These are phyloP conservation scores for Tetrapyrgos nigripes DNA, from an alignment of 1,284 basidiomycete species.

Conservation along the genomic window DNA sequence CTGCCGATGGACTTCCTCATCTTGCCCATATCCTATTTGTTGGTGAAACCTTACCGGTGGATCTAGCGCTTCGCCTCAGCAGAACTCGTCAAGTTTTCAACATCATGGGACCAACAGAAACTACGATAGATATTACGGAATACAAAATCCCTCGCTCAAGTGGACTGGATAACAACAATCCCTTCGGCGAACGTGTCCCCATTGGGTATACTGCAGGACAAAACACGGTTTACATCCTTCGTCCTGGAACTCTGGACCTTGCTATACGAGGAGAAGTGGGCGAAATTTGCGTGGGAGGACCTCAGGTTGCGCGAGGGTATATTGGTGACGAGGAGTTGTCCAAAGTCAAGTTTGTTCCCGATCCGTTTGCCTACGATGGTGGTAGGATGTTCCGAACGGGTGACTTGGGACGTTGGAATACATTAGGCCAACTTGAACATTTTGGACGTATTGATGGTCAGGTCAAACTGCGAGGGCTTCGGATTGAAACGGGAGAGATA, in stretches of 20 bases:
- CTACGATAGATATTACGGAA: conserved; percentile 8
- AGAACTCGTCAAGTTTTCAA: background rate
- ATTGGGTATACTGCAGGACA: conserved; percentile 13
- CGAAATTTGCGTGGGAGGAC: conserved; percentile 12
- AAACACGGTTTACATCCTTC: conserved; percentile 6
- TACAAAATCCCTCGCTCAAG: background rate
- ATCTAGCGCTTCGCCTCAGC: conserved; percentile 5
- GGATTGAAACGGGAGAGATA: conserved; percentile 18
- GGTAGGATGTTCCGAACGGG: conserved; percentile 13
- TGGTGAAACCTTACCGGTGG: conserved; percentile 12
- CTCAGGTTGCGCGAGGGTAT: conserved; percentile 17
- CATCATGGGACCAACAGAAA: conserved; percentile 10
- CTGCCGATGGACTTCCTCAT: conserved; percentile 1
- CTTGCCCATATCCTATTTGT: conserved; percentile 5
- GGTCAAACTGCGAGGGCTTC: conserved; percentile 14
- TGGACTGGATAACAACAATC: background rate
- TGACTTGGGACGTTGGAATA: conserved; percentile 13
- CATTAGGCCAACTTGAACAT: conserved; percentile 11
- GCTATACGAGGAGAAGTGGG: conserved; percentile 11
- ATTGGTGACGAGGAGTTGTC: conserved; percentile 2
- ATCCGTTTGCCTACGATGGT: background rate
- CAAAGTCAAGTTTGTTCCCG: conserved; percentile 8
- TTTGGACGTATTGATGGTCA: conserved; percentile 12
- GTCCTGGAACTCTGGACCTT: conserved; percentile 1
- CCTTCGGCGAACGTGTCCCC: background rate